A percentile compares a stretch with the other conserved stretches of the same genome.
These are phyloP conservation scores for Microcyclospora tardicrescens DNA, from an alignment of 2,329 filamentous ascomycete genomes.

Conservation along the genomic window DNA sequence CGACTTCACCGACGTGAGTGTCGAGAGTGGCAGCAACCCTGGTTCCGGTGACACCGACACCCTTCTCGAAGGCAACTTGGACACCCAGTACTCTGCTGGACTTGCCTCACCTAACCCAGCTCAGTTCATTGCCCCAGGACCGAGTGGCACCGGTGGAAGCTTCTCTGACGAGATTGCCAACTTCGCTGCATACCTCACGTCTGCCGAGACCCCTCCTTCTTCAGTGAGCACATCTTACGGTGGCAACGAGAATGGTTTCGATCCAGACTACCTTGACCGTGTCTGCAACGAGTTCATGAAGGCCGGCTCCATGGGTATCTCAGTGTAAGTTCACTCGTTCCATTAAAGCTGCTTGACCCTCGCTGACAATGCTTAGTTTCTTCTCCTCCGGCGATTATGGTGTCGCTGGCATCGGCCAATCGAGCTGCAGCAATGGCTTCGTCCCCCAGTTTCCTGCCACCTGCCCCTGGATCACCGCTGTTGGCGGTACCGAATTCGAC, in stretches of 20 bases:
- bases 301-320: slow-evolving; percentile 50
- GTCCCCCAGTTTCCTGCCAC: slow-evolving; percentile 29
- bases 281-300: slow-evolving; percentile 51
- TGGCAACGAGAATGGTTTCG: slow-evolving; percentile 49
- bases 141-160: slow-evolving; percentile 28
- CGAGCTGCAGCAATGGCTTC: slow-evolving; percentile 29
- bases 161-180: background rate
- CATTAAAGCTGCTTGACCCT: no score
- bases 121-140: slow-evolving; percentile 33
- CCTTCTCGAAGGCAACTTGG: background rate
- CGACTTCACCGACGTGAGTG: background rate
- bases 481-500: slow-evolving; percentile 32
- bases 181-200: background rate
- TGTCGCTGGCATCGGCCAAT: slow-evolving; percentile 34
- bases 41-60: background rate
- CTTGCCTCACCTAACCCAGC: slow-evolving; percentile 25
- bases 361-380: slow-evolving; percentile 18
- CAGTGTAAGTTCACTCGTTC: slow-evolving; percentile 23
- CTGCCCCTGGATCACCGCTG: slow-evolving; percentile 32
- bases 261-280: slow-evolving; percentile 44
- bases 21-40: background rate
- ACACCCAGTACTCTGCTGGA: slow-evolving; percentile 5
- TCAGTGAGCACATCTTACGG: slow-evolving; percentile 52
- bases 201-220: background rate
- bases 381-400: slow-evolving; percentile 48